Evolutionary conservation across 306 rosid genomes (phyloP).

Genomic region (Malus orientalis): DNA sequence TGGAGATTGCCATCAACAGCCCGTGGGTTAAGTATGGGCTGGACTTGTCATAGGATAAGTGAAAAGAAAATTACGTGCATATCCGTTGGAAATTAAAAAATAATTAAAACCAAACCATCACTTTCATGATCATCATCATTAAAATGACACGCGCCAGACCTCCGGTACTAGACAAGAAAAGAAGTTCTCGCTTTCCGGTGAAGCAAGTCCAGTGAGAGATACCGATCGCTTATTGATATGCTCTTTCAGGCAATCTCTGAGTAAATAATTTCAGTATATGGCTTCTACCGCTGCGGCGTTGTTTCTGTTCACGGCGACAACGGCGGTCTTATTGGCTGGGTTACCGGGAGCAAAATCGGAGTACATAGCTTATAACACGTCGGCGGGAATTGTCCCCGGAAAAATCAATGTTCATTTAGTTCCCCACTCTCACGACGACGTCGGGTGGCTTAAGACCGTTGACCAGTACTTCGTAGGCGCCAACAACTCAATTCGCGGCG

Average conservation of each 20-base stretch:
- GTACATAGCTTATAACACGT: constrained; percentile 59
- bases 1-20: not conserved
- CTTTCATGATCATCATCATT: not conserved
- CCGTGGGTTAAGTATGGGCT: not conserved
- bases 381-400: constrained; percentile 37
- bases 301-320: constrained; percentile 1
- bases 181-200: not conserved
- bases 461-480: constrained; percentile 85
- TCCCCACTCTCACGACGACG: constrained; percentile 87
- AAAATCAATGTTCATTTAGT: constrained; percentile 66
- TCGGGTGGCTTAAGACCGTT: constrained; percentile 85
- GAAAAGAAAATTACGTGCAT: not conserved
- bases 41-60: not conserved
- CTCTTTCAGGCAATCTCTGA: not conserved
- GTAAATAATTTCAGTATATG: not conserved
- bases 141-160: not conserved
- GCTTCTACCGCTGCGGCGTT: constrained; percentile 21
- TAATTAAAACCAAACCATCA: not conserved
- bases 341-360: constrained; percentile 27
- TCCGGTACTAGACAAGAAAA: not conserved
- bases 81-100: not conserved
- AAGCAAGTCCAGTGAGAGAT: not conserved
- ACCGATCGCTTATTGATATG: not conserved
- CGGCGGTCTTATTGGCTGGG: constrained; percentile 14
- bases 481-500: constrained; percentile 83